phyloP scores from a whole-genome alignment of 2,329 filamentous ascomycete genomes.

The Penicillium frequentans region DNA sequence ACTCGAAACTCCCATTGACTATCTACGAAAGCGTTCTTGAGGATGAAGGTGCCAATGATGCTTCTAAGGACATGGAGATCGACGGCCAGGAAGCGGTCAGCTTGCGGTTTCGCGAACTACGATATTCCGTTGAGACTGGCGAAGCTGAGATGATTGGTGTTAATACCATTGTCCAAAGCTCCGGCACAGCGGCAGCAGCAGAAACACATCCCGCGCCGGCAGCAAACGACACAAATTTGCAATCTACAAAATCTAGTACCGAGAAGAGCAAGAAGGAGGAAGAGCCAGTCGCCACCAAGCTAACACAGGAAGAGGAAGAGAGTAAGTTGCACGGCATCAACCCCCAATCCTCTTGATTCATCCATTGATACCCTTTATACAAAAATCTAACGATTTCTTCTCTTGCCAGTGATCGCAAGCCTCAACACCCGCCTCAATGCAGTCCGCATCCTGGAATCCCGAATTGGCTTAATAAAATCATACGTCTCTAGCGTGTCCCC shows the following conservation, averaged over 20 bases:
- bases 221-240: constrained; percentile 18
- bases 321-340: constrained; percentile 38
- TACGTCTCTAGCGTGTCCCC: constrained; percentile 73
- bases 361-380: not conserved
- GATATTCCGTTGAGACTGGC: constrained; percentile 86
- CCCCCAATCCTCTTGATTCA: constrained; percentile 6
- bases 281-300: constrained; percentile 17
- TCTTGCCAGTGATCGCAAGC: constrained; percentile 56
- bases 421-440: constrained; percentile 89
- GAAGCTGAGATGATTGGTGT: constrained; percentile 98
- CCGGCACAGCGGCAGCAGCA: constrained; percentile 73
- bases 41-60: constrained; percentile 60
- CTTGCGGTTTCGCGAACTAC: constrained; percentile 77
- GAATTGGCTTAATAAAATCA: constrained; percentile 68
- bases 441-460: constrained; percentile 84
- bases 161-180: constrained; percentile 84
- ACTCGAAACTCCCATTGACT: constrained; percentile 82
- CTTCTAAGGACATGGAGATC: constrained; percentile 68
- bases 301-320: constrained; percentile 65
- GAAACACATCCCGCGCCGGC: constrained; percentile 27
- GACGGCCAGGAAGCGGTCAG: constrained; percentile 63
- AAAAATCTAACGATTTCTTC: not conserved
- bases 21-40: constrained; percentile 86
- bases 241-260: not conserved
- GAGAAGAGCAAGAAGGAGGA: not conserved